phyloP scores from a whole-genome alignment of 371 early-diverging fungal genomes.

The Chytridium lagenaria region DNA sequence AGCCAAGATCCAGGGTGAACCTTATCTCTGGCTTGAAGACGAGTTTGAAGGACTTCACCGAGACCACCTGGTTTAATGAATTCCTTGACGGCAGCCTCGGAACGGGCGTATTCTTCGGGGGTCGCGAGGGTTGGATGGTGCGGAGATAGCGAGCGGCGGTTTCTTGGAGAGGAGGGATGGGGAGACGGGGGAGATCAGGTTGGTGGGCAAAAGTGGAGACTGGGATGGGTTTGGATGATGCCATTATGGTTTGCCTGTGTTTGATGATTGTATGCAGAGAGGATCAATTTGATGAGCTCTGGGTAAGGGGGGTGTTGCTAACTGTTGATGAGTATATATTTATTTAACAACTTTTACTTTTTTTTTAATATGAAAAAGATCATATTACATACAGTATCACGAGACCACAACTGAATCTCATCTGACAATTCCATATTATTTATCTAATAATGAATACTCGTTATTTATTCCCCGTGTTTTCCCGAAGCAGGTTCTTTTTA shows the following conservation, averaged over 20 bases:
- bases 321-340: too few relatives aligned
- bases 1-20: slow-evolving; percentile 79
- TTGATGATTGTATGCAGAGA: not conserved
- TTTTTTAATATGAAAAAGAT: too few relatives aligned
- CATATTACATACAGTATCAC: too few relatives aligned
- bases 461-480: too few relatives aligned
- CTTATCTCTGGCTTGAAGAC: slow-evolving; percentile 63
- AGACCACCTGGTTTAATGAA: slow-evolving; percentile 70
- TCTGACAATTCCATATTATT: too few relatives aligned
- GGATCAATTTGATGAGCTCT: too few relatives aligned
- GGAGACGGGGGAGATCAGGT: slow-evolving; percentile 73
- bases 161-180: slow-evolving; percentile 77
- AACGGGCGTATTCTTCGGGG: slow-evolving; percentile 51
- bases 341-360: too few relatives aligned
- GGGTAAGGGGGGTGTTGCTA: too few relatives aligned
- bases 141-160: slow-evolving; percentile 77
- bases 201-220: slow-evolving; percentile 77
- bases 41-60: slow-evolving; percentile 74
- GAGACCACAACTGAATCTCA: too few relatives aligned
- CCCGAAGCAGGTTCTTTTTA: too few relatives aligned
- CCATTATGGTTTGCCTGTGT: not conserved
- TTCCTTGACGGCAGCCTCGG: slow-evolving; percentile 58
- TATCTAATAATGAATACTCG: too few relatives aligned
- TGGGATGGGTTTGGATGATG: slow-evolving; percentile 8
- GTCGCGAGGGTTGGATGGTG: slow-evolving; percentile 64